Base-by-base conservation (phyloP, 164 flowering plant species). In the Nymphaea thermarum region DNA sequence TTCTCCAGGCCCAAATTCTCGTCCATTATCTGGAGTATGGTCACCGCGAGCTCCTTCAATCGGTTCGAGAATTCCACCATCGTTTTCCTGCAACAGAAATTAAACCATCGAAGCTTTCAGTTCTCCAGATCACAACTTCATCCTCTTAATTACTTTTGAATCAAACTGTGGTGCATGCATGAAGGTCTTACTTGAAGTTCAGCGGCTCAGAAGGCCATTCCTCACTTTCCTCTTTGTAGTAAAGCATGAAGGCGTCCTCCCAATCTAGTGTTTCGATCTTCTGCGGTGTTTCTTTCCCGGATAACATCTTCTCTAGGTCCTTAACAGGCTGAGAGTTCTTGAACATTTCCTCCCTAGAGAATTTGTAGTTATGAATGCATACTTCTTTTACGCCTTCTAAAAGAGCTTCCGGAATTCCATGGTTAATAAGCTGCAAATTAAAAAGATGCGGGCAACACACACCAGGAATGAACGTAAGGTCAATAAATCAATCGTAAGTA, bases 1-100 rank as follows among this genome's bases (percentile, higher is more conserved):
- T 41, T 62, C 42, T 62, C 64, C 4, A 62, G 64, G 41, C 64
- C 64, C 42, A 62, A 17, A 25, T 62, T 62, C 17, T 62, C 64
- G n/a, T 41, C 36, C 36, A 17, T 17, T 41, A 62, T 17, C 8
- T 62, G 16, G 41, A 62, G 64, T 41, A 62, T 62, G 41, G 42
- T 62, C n/a, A 10, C 17, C n/a, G 64, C 64, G 7, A 62, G 41
- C 12, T 62, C 42, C 17, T 62, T 62, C 64, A 62, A 15, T 15
- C 57, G 8, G 57, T 8, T 51, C 12, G 57, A 51, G 57, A 51
- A 51, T 51, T 51, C 57, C 8, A 51, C 57, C 57, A 51, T 51
- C 14, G 57, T 51, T 51, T 51, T 51, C 57, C 57, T 51, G 57
- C 57, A 51, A 15, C 8, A 51, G 14, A 51, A 15, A 25, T 25